Evolutionary conservation across 352 stramenopile species (phyloP).

Genomic region (Phytophthora cajani): DNA sequence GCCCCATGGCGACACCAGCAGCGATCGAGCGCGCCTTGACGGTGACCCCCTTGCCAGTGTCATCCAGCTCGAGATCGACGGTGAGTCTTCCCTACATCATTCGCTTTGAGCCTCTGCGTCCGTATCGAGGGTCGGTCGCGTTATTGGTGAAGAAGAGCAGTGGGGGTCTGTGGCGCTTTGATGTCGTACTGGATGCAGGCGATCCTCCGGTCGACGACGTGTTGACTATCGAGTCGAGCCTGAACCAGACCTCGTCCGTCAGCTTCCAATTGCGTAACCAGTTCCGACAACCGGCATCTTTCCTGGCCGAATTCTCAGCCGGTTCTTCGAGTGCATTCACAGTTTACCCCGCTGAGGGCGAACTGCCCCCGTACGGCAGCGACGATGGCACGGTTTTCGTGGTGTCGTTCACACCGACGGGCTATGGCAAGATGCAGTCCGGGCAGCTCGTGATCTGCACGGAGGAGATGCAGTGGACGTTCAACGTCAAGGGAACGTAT

Average conservation of each 20-base stretch:
- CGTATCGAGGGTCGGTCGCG: constrained; percentile 78
- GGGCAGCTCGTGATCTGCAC: constrained; percentile 89
- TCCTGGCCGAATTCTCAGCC: constrained; percentile 88
- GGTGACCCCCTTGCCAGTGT: constrained; percentile 37
- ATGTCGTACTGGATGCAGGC: constrained; percentile 79
- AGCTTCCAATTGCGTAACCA: constrained; percentile 91
- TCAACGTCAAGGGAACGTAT: constrained; percentile 90
- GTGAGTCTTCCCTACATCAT: constrained; percentile 57
- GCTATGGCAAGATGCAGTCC: constrained; percentile 92
- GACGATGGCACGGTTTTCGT: constrained; percentile 80
- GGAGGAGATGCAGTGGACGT: constrained; percentile 94
- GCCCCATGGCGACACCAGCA: constrained; percentile 43
- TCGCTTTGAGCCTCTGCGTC: constrained; percentile 87
- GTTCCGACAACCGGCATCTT: constrained; percentile 73
- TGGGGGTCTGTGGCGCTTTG: constrained; percentile 89
- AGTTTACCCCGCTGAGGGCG: constrained; percentile 80
- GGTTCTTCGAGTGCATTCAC: constrained; percentile 90
- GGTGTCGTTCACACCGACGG: constrained; percentile 91
- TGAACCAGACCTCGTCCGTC: constrained; percentile 88
- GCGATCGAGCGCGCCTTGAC: constrained; percentile 67
- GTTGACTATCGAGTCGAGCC: constrained; percentile 85
- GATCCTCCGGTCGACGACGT: constrained; percentile 89
- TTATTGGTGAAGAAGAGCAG: constrained; percentile 83
- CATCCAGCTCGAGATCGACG: not conserved
- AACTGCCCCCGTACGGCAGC: constrained; percentile 78